Percentiles rank a stretch among this genome's conserved stretches.
These are phyloP conservation scores for Daldinia caldariorum DNA, from an alignment of 495 filamentous ascomycete species.

Conservation along the genomic window DNA sequence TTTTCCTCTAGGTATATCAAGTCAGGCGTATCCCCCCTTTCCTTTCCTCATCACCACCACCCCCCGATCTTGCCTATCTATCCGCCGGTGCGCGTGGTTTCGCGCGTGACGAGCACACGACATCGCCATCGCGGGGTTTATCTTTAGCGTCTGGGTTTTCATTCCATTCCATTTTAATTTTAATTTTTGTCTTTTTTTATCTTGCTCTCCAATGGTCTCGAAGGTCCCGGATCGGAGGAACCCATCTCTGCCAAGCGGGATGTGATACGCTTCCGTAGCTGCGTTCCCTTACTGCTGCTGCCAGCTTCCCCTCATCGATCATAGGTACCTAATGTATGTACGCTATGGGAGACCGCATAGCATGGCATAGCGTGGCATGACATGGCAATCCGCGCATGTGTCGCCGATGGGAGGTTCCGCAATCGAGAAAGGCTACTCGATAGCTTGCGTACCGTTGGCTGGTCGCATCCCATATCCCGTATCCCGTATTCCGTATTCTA, in stretches of 20 bases:
- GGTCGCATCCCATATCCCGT: conserved; percentile 16
- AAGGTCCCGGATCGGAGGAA: conserved; percentile 10
- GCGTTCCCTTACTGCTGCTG: not conserved
- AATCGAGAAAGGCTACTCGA: conserved; percentile 20
- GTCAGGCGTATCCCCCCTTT: conserved; percentile 20
- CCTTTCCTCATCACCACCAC: not conserved
- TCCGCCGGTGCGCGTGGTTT: conserved; percentile 16
- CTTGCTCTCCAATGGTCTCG: not conserved
- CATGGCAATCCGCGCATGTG: conserved; percentile 17
- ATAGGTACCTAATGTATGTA: conserved; percentile 27
- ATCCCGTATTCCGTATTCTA: conserved; percentile 27
- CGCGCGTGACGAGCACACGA: conserved; percentile 38
- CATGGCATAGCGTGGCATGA: not conserved
- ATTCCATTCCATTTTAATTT: not conserved
- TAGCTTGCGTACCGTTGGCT: conserved; percentile 10
- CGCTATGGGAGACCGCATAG: not conserved
- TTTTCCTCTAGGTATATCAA: conserved; percentile 24
- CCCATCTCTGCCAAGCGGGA: conserved; percentile 3
- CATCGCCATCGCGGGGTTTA: conserved; percentile 4
- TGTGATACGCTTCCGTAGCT: conserved; percentile 22
- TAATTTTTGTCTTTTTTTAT: no score
- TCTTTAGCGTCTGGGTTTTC: conserved; percentile 5
- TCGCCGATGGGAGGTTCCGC: conserved; percentile 26
- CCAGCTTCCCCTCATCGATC: conserved; percentile 18
- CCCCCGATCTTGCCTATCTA: conserved; percentile 15